These are phyloP conservation scores for Aegilops speltoides DNA, from an alignment of 176 grass and related monocot species.

Conservation along the genomic window DNA sequence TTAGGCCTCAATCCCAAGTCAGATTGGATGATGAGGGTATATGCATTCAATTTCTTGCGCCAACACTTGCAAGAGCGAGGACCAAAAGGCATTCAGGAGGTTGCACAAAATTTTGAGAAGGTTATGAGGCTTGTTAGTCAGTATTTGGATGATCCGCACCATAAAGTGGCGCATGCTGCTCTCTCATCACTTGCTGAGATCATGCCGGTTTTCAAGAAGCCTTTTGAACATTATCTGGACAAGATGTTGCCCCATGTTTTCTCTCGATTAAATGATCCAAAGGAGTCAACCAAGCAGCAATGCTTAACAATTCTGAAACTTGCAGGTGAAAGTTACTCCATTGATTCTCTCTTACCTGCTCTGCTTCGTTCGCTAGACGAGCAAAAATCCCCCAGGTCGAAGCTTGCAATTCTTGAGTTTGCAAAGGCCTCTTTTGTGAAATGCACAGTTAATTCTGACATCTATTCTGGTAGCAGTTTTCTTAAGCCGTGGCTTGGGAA, in stretches of 20 bases:
- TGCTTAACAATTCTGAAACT: conserved; percentile 64
- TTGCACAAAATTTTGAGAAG: conserved; percentile 92
- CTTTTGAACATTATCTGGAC: conserved; percentile 88
- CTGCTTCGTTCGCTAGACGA: conserved; percentile 87
- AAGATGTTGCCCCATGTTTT: conserved; percentile 82
- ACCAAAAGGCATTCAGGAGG: conserved; percentile 73
- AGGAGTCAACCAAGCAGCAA: conserved; percentile 80
- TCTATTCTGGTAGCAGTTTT: conserved; percentile 61
- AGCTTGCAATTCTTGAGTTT: conserved; percentile 76
- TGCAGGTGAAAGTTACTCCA: conserved; percentile 67
- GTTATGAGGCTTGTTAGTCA: conserved; percentile 85
- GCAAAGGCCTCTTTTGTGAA: conserved; percentile 89
- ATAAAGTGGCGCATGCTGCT: conserved; percentile 90
- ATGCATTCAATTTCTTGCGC: conserved; percentile 71
- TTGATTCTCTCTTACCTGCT: conserved; percentile 83
- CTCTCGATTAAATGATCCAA: conserved; percentile 80
- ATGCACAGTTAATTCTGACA: conserved; percentile 62
- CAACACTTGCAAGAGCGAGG: conserved; percentile 61
- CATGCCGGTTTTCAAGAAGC: conserved; percentile 74
- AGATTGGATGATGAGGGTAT: conserved; percentile 91
- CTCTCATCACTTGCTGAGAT: conserved; percentile 80
- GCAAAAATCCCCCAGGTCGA: conserved; percentile 85
- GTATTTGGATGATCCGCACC: conserved; percentile 92
- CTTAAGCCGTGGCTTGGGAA: conserved; percentile 95
- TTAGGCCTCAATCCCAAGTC: conserved; percentile 77